Conservation (phyloP, 768 basidiomycete genomes). For the Multifurca ochricompacta region DNA sequence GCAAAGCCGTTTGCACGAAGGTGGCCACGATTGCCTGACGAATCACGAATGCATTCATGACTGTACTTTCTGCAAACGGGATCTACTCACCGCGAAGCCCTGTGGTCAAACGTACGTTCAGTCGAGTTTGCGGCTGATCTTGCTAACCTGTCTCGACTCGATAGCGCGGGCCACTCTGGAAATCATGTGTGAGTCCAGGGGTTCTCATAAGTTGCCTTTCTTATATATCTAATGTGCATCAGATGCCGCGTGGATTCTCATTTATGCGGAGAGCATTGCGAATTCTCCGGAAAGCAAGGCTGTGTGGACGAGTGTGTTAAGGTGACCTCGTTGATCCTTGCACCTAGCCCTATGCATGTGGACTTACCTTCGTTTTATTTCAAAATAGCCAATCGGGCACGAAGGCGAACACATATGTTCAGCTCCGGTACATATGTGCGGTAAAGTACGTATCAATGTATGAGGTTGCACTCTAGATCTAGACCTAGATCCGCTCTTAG, state of each 20-base stretch:
- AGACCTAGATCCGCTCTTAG: background rate
- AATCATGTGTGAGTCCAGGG: background rate
- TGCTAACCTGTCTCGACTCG: background rate
- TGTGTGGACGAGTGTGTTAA: conserved; percentile 47
- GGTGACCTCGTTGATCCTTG: conserved; percentile 25
- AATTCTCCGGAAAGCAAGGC: conserved; percentile 38
- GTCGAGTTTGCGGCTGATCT: background rate
- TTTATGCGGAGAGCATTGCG: conserved; percentile 31
- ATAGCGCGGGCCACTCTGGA: background rate
- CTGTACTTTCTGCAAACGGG: conserved; percentile 26
- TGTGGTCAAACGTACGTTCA: conserved; percentile 41
- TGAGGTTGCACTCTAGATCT: no score
- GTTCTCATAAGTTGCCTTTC: background rate
- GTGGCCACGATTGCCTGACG: conserved; percentile 43
- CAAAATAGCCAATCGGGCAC: conserved; percentile 47
- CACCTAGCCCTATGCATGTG: background rate
- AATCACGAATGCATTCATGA: conserved; percentile 37
- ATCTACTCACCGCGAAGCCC: background rate
- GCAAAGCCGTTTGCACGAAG: conserved; percentile 38
- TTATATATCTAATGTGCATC: background rate
- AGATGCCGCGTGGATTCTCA: background rate
- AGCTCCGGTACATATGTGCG: conserved; percentile 47
- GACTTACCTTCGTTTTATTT: background rate
- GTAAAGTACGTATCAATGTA: conserved; percentile 33
- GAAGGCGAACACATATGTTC: conserved; percentile 49